Evolutionary conservation across 495 filamentous ascomycete genomes (phyloP).

Genomic region (Xylaria scruposa): DNA sequence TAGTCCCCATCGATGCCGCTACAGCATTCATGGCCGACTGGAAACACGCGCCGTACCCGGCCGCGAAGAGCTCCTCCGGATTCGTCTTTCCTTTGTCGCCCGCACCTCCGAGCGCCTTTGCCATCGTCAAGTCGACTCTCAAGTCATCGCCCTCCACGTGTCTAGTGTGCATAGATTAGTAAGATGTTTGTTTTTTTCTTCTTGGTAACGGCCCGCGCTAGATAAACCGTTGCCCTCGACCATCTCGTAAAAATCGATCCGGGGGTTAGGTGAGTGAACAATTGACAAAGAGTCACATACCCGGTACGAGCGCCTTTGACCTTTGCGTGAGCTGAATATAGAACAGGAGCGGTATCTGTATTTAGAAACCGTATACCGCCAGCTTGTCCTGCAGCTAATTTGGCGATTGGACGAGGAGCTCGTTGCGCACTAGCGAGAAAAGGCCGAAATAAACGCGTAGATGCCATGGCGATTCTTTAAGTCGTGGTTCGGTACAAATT

Average conservation of each 20-base stretch:
- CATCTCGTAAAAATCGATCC: neutral
- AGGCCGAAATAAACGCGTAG: neutral
- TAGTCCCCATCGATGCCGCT: constrained; percentile 16
- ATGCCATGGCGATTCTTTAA: neutral
- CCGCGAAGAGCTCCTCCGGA: constrained; percentile 29
- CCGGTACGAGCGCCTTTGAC: constrained; percentile 27
- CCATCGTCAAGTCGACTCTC: constrained; percentile 25
- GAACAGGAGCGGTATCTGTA: constrained; percentile 25
- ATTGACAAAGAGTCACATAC: neutral
- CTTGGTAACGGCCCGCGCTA: neutral
- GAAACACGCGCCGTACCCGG: constrained; percentile 28
- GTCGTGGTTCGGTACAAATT: neutral
- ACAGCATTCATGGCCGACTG: constrained; percentile 28
- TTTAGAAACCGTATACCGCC: constrained; percentile 14
- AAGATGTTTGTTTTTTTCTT: neutral
- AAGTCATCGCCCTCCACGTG: constrained; percentile 28
- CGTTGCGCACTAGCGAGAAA: neutral
- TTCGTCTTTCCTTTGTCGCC: constrained; percentile 29
- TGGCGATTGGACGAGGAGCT: neutral
- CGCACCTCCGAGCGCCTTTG: constrained; percentile 22
- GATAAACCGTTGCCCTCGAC: neutral
- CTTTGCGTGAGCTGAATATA: constrained; percentile 25
- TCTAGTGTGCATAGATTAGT: constrained; percentile 2
- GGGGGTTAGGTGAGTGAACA: too few species aligned
- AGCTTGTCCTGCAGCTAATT: neutral